phyloP scores from a whole-genome alignment of 2,329 filamentous ascomycete species.

The Pseudophaeomoniella oleicola region DNA sequence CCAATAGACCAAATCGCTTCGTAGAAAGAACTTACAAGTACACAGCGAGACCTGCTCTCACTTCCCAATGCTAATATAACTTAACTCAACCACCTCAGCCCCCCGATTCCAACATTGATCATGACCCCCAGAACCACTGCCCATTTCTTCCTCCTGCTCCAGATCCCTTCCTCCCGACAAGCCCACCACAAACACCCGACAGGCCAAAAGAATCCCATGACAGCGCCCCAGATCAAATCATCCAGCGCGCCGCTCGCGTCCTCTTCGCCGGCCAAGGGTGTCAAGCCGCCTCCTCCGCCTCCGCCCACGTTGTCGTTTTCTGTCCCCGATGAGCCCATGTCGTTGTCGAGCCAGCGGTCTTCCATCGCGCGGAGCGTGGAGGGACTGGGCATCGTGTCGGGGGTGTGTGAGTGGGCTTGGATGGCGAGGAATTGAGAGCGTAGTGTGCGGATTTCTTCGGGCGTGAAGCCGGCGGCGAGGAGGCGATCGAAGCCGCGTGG shows the following conservation, averaged over 20 bases:
- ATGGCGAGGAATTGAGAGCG: constrained; percentile 81
- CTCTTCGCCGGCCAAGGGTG: constrained; percentile 18
- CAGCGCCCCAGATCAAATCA: constrained; percentile 72
- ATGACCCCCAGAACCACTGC: constrained; percentile 76
- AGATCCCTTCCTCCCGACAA: constrained; percentile 73
- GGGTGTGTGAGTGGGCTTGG: constrained; percentile 67
- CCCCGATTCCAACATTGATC: constrained; percentile 63
- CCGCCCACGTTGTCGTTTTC: constrained; percentile 22
- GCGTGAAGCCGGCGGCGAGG: constrained; percentile 64
- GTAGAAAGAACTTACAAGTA: no score
- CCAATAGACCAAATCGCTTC: neutral
- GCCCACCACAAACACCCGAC: constrained; percentile 75
- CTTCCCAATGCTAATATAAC: neutral
- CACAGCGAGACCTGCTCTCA: no score
- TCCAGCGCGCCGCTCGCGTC: constrained; percentile 52
- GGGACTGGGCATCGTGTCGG: constrained; percentile 75
- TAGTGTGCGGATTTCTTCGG: constrained; percentile 68
- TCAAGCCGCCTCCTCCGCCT: constrained; percentile 17
- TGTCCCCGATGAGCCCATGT: constrained; percentile 25
- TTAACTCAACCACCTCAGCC: constrained; percentile 42
- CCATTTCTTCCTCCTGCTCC: constrained; percentile 68
- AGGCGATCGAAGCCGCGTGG: constrained; percentile 82
- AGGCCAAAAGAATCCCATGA: constrained; percentile 92
- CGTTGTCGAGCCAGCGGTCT: constrained; percentile 77
- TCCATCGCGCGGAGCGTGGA: constrained; percentile 64